These are phyloP conservation scores for Cercospora berteroae DNA, from an alignment of 2,329 filamentous ascomycete species.

Conservation along the genomic window DNA sequence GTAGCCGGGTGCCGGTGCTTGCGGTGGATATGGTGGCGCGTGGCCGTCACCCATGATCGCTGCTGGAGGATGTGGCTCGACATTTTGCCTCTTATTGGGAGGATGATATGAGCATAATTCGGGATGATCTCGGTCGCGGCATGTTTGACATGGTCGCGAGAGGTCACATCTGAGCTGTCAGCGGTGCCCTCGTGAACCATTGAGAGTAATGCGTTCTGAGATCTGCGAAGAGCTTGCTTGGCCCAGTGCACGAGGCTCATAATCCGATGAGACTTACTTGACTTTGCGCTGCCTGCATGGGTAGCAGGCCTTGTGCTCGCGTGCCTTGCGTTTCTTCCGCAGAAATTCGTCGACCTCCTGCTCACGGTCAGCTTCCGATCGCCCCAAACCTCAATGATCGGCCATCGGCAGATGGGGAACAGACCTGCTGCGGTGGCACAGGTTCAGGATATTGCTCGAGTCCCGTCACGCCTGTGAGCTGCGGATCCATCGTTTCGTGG, in stretches of 20 bases:
- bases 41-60: constrained; percentile 23
- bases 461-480: constrained; percentile 21
- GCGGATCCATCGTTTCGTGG: constrained; percentile 23
- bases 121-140: constrained; percentile 52
- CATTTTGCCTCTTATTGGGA: constrained; percentile 38
- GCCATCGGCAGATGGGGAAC: neutral
- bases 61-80: constrained; percentile 23
- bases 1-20: constrained; percentile 15
- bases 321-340: constrained; percentile 50
- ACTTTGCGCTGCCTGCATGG: constrained; percentile 48
- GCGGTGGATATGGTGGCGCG: constrained; percentile 15
- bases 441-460: constrained; percentile 4
- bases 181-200: neutral
- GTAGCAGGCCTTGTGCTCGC: constrained; percentile 55
- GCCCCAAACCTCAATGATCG: neutral
- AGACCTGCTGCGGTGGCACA: constrained; percentile 1
- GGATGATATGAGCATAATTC: constrained; percentile 48
- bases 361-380: constrained; percentile 25
- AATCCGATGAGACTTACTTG: constrained; percentile 26
- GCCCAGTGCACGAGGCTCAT: neutral
- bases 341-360: constrained; percentile 52
- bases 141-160: constrained; percentile 50
- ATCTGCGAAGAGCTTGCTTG: neutral
- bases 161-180: constrained; percentile 44
- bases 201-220: neutral